These are phyloP conservation scores for Candida ipomoeae DNA, from an alignment of 805 yeast genomes.

Conservation along the genomic window DNA sequence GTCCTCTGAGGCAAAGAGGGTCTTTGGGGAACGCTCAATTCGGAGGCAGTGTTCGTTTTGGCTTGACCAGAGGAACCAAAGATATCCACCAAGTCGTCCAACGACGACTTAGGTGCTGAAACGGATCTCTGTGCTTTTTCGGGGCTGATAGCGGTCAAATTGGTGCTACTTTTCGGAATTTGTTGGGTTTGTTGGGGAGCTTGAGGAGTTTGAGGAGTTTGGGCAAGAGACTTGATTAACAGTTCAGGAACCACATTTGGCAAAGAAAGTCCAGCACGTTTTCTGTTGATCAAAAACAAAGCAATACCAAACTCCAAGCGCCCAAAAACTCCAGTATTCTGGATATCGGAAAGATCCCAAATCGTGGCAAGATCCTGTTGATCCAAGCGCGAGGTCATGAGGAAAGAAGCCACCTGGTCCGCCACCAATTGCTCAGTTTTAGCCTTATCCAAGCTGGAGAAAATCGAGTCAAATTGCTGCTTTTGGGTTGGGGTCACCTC, in stretches of 20 bases:
- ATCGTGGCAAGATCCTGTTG: conserved; percentile 82
- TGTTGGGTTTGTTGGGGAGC: conserved; percentile 3
- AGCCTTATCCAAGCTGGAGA: conserved; percentile 69
- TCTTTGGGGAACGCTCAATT: conserved; percentile 7
- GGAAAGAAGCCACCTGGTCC: conserved; percentile 79
- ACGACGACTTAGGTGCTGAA: conserved; percentile 43
- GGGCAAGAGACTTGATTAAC: conserved; percentile 38
- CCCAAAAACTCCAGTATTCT: conserved; percentile 78
- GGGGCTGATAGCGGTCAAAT: conserved; percentile 3
- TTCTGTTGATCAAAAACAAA: conserved; percentile 85
- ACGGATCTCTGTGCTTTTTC: neutral
- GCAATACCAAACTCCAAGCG: conserved; percentile 87
- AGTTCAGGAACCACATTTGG: conserved; percentile 76
- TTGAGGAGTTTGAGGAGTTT: conserved; percentile 11
- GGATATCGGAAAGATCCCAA: conserved; percentile 93
- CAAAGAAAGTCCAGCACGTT: conserved; percentile 68
- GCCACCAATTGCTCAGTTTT: conserved; percentile 64
- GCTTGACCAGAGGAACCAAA: conserved; percentile 28
- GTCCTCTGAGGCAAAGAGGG: conserved; percentile 22
- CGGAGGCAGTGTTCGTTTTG: conserved; percentile 9
- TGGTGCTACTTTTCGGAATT: neutral
- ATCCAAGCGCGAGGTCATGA: conserved; percentile 80
- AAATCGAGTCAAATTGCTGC: conserved; percentile 74
- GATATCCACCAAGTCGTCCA: conserved; percentile 62
- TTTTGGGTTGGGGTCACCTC: conserved; percentile 61